Base-by-base conservation (phyloP, 495 filamentous ascomycete genomes). In the Neurospora sp. region DNA sequence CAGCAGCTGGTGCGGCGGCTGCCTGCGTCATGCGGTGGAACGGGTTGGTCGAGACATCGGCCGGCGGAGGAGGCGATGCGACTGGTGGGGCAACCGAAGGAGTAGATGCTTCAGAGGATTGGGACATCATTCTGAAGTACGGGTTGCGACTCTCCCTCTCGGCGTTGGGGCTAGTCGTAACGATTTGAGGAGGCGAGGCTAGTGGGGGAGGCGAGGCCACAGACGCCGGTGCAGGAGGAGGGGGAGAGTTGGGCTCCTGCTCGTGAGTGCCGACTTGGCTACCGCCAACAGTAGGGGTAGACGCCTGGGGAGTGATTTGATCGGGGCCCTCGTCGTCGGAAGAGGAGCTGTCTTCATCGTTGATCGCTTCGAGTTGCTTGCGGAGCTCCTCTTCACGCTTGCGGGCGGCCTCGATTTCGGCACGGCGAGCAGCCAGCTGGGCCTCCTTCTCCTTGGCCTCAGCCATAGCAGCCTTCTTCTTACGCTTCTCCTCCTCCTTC, bases 401-500 rank as follows among this genome's bases (percentile, higher is more conserved):
- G 78, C 90, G 91, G 6, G 96, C 93, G 48, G 90, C 92, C 82
- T 98, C 96, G 62, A 99, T 90, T 81, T 99, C 96, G 27, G 93
- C 94, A 75, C 93, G 90, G 77, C 97, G 94, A 54, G 91, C 90
- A 66, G 92, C 92, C 69, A 98, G 85, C 78, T 90, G 89, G 38
- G 89, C 88, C 82, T 99, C 94, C 77, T 97, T 94, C 78, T 97
- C 93, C 77, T 93, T 94, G 31, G 94, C 91, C 78, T 93, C 92
- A 70, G 91, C 90, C 75, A 93, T 84, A 10, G 94, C 93, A 69
- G 94, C 95, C 81, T 97, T 94, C 84, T 92, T 95, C 76, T 90
- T 90, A 23, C 89, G 90, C 84, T 95, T 97, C 84, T 97, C 96
- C 81, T 98, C 96, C 77, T 94, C 91, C 80, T 96, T 97, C 87